phyloP scores from a whole-genome alignment of 331 rosid genomes.

The Rhamnella rubrinervis region DNA sequence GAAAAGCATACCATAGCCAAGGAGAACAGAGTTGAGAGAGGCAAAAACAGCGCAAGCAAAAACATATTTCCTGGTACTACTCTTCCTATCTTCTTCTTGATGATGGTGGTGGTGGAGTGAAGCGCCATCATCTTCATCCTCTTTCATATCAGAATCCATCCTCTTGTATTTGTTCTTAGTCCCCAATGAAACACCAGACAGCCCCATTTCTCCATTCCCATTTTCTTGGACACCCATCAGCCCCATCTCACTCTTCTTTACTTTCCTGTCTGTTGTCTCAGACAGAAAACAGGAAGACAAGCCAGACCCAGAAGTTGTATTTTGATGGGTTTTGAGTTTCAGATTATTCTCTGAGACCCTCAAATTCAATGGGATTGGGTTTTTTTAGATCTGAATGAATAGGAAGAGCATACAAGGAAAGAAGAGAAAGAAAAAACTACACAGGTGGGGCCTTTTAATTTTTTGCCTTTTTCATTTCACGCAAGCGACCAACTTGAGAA shows the following conservation, averaged over 20 bases:
- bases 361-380: conserved; percentile 16
- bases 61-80: conserved; percentile 56
- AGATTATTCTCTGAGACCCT: conserved; percentile 15
- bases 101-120: conserved; percentile 39
- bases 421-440: not conserved
- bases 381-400: conserved; percentile 52
- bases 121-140: conserved; percentile 50
- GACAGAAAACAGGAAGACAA: conserved; percentile 11
- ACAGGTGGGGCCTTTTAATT: conserved; percentile 26
- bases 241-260: conserved; percentile 40
- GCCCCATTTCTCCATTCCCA: conserved; percentile 60
- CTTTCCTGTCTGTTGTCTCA: not conserved
- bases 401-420: conserved; percentile 8
- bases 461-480: conserved; percentile 9
- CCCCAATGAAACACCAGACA: conserved; percentile 66
- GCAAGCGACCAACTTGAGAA: conserved; percentile 39
- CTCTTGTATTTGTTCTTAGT: conserved; percentile 69
- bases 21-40: conserved; percentile 76
- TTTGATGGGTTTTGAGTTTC: conserved; percentile 29
- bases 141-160: conserved; percentile 58
- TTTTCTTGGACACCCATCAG: conserved; percentile 50
- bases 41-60: conserved; percentile 68
- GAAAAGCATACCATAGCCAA: conserved; percentile 63
- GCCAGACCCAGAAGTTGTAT: conserved; percentile 17
- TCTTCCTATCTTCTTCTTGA: conserved; percentile 34